Evolutionary conservation across 495 filamentous ascomycete species (phyloP).

Genomic region (Penicillium arizonense): DNA sequence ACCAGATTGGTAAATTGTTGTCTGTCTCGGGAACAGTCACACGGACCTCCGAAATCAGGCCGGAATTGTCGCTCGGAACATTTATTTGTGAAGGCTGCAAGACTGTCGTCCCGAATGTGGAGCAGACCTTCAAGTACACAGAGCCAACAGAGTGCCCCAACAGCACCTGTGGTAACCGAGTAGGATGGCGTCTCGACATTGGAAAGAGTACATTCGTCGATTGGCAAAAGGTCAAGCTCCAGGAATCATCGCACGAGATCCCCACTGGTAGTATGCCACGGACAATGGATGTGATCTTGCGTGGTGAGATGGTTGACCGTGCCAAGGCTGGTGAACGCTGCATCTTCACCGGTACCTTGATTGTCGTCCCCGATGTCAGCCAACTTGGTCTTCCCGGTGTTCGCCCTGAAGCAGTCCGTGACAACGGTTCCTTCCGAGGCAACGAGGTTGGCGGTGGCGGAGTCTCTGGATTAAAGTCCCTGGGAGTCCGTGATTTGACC

Average conservation of each 20-base stretch:
- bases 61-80: conserved; percentile 87
- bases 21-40: conserved; percentile 97
- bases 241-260: conserved; percentile 97
- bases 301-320: conserved; percentile 96
- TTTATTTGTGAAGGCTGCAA: conserved; percentile 89
- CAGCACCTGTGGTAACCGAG: conserved; percentile 81
- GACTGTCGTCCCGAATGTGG: conserved; percentile 78
- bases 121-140: conserved; percentile 97
- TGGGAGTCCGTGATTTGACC: conserved; percentile 93
- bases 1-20: conserved; percentile 86
- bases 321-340: conserved; percentile 98
- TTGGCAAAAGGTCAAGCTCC: conserved; percentile 97
- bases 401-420: conserved; percentile 78
- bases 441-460: conserved; percentile 79
- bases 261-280: conserved; percentile 98
- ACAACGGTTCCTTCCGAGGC: conserved; percentile 71
- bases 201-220: conserved; percentile 96
- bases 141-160: conserved; percentile 97
- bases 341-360: conserved; percentile 93
- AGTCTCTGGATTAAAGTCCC: conserved; percentile 82
- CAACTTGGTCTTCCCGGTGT: conserved; percentile 90
- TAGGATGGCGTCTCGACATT: conserved; percentile 92
- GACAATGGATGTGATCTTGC: conserved; percentile 96
- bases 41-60: conserved; percentile 92
- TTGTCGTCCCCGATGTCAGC: conserved; percentile 96